Evolutionary conservation across 805 yeast species (phyloP), one percentile per base, ranked within the genome.

Genomic region (Candida michaelii): DNA sequence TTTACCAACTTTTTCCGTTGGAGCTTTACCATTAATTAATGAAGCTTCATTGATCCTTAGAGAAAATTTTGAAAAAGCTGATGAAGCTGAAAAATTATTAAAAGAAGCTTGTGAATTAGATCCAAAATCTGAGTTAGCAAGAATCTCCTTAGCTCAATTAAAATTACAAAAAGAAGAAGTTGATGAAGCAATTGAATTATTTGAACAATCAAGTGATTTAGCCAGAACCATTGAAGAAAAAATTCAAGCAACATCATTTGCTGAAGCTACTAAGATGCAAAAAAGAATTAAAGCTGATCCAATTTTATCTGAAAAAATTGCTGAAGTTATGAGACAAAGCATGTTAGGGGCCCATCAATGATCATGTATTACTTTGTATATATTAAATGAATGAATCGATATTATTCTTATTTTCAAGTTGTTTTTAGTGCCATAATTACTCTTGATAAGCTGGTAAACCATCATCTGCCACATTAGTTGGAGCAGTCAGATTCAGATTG

Each of bases 221-320:
- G 85, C 96, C 16, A 84, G 98, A 77, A 77, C 86, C 39, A 74
- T 79, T 39, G 89, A 84, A 46, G 98, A 91, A 70, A 85, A 88
- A 71, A 74, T 85, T 42, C 97, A 89, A 71, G 93, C 96, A 43
- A 82, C 89, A 49, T 83, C 93, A 14, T 85, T 87, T 55, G 90
- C 91, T 46, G 97, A 89, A 69, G 97, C 97, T 50, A 82, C 96
- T 38, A 86, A 85, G 64, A 80, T 89, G 70, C 99, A 93, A 74
- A 69, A 82, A 59, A 80, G 83, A 59, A 79, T 93, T 54, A 81
- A 76, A 66, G 66, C 74, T 40, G 93, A 85, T 59, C 87, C 88
- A 31, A 65, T 74, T 18, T 73, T 85, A 60, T 74, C 79, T 53
- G 68, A 69, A 27, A 83, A 81, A 65, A 78, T 85, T 50, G 74